Conservation (phyloP, 1,284 basidiomycete species). For the Mycena sp. region DNA sequence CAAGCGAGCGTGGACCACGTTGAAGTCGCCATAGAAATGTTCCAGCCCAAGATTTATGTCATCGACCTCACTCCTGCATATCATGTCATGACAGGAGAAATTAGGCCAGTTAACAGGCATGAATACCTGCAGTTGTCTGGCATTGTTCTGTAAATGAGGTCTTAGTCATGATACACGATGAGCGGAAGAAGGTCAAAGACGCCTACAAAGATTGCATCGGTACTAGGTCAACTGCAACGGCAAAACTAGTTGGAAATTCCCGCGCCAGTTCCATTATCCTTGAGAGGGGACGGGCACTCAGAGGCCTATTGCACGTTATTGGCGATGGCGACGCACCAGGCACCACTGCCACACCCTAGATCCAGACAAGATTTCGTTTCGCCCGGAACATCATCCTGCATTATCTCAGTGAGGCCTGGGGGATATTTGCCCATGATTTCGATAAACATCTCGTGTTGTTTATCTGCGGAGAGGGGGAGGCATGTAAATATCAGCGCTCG, state of each 20-base stretch:
- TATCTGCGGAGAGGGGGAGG: slow-evolving; percentile 55
- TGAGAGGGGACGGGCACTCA: slow-evolving; percentile 26
- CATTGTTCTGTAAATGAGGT: slow-evolving; percentile 56
- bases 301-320: neutral
- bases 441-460: slow-evolving; percentile 72
- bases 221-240: slow-evolving; percentile 80
- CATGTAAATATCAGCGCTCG: neutral
- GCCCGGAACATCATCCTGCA: slow-evolving; percentile 65
- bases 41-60: slow-evolving; percentile 84
- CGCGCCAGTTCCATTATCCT: slow-evolving; percentile 81
- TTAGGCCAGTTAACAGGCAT: slow-evolving; percentile 4
- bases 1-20: slow-evolving; percentile 76
- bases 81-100: slow-evolving; percentile 16
- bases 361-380: slow-evolving; percentile 74
- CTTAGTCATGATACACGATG: slow-evolving; percentile 21
- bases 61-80: slow-evolving; percentile 77
- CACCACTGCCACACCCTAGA: slow-evolving; percentile 81
- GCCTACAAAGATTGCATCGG: slow-evolving; percentile 75
- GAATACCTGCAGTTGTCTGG: slow-evolving; percentile 74
- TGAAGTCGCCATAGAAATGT: slow-evolving; percentile 80
- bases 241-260: slow-evolving; percentile 74
- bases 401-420: slow-evolving; percentile 60
- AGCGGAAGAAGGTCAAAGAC: slow-evolving; percentile 56
- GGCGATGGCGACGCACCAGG: slow-evolving; percentile 59
- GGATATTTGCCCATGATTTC: slow-evolving; percentile 73